Evolutionary conservation across 768 basidiomycete species (phyloP), one percentile per base, ranked within the genome.

Genomic region (Lentinula edodes): DNA sequence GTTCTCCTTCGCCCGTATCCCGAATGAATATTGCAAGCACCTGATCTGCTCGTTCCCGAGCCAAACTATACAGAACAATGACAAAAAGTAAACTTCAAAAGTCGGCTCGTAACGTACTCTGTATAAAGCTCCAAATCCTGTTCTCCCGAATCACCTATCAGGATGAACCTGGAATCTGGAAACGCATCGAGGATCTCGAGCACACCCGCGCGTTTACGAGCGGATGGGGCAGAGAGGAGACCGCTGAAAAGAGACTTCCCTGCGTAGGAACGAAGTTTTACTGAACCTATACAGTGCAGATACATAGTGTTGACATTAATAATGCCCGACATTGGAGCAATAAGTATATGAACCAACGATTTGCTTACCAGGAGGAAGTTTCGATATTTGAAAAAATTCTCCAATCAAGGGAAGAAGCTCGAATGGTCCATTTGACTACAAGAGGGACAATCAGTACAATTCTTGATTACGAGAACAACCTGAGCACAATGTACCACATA

Each of bases 51-150:
- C 86, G 78, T 60, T 91, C 87, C 16, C 75, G 72, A 0, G 96
- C 93, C 16, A 96, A 41, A 15, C 3, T 20, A 43, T 50, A n/a
- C 38, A 48, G n/a, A 16, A 13, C n/a, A 36, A 57, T 8, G 35
- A 43, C 2, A 55, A 35, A 42, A 39, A 15, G 36, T 28, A 52
- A 32, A 32, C 20, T n/a, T 23, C 38, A 16, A 9, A 6, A 1
- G 7, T 16, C 3, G 10, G 36, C 10, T 34, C 23, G 28, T 28
- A 38, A 38, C 78, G n/a, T 65, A 83, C 82, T 85, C 78, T 13
- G 88, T 79, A 71, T 98, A 98, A 1, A 98, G 78, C 72, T 98
- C 95, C 48, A 98, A 75, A 73, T 98, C 96, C 66, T 97, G 95
- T 70, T 98, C 96, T 38, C 95, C 96, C 0, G 88, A 86, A 71